Conservation (phyloP, 805 yeast genomes). For the Torulaspora gathmanii region DNA sequence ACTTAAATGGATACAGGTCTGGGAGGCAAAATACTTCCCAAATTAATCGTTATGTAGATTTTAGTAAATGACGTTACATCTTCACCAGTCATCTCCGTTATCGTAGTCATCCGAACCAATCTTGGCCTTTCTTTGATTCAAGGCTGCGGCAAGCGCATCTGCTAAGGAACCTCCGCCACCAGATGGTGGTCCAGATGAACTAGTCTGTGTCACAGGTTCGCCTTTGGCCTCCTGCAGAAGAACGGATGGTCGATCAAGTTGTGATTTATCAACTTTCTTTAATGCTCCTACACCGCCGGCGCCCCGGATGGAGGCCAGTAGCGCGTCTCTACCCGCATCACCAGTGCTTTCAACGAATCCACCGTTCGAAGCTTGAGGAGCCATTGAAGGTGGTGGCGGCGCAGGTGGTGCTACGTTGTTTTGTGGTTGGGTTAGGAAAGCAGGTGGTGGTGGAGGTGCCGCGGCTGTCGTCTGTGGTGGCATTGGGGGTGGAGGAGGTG, state of each 20-base stretch:
- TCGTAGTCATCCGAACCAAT: conserved; percentile 91
- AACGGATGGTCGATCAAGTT: conserved; percentile 73
- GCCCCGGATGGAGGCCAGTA: conserved; percentile 79
- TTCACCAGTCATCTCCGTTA: conserved; percentile 68
- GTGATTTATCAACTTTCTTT: conserved; percentile 75
- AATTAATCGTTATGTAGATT: background rate
- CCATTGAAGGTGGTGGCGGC: conserved; percentile 3
- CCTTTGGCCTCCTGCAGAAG: conserved; percentile 69
- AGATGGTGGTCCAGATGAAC: conserved; percentile 30
- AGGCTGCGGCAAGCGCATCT: conserved; percentile 83
- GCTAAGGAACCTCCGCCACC: conserved; percentile 56
- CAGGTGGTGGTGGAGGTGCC: conserved; percentile 20
- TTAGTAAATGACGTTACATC: background rate
- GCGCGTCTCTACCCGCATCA: conserved; percentile 68
- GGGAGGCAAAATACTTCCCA: conserved; percentile 33
- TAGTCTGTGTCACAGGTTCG: conserved; percentile 37
- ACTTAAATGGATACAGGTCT: conserved; percentile 36
- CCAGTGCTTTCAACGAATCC: conserved; percentile 32
- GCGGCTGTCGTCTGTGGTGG: conserved; percentile 9
- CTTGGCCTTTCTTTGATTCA: conserved; percentile 74
- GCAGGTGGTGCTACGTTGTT: conserved; percentile 10
- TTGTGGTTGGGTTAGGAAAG: conserved; percentile 16
- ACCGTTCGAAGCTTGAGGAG: conserved; percentile 13
- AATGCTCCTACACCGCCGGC: conserved; percentile 69
- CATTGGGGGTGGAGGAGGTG: conserved; percentile 19